Conservation (phyloP, 1,284 basidiomycete species). For the Ceratobasidium sp. region DNA sequence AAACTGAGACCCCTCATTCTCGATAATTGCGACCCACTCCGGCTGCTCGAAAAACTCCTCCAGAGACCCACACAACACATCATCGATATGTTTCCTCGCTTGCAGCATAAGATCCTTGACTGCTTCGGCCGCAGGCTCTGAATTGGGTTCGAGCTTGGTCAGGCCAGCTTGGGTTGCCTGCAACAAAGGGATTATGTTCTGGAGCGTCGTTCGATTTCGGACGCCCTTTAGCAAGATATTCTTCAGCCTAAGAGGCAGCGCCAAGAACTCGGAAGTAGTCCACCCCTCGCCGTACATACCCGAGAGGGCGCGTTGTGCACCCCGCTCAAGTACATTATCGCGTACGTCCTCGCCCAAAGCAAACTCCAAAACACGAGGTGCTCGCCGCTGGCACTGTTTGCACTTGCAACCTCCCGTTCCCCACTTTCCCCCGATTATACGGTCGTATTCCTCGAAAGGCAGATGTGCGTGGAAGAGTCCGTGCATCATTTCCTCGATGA, state of each 20-base stretch:
- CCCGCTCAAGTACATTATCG: slow-evolving; percentile 74
- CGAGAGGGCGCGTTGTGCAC: slow-evolving; percentile 77
- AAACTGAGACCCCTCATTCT: slow-evolving; percentile 73
- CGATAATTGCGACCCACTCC: slow-evolving; percentile 79
- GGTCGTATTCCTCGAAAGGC: slow-evolving; percentile 77
- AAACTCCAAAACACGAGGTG: slow-evolving; percentile 84
- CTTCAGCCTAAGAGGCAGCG: slow-evolving; percentile 71
- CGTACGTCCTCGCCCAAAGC: slow-evolving; percentile 77
- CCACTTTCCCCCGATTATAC: slow-evolving; percentile 75
- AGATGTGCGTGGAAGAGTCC: slow-evolving; percentile 86
- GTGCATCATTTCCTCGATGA: slow-evolving; percentile 88
- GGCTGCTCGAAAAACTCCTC: slow-evolving; percentile 70
- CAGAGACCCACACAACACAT: slow-evolving; percentile 67
- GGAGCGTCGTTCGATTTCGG: slow-evolving; percentile 68
- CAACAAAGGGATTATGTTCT: slow-evolving; percentile 73
- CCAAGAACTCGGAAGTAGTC: slow-evolving; percentile 81
- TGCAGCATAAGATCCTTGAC: slow-evolving; percentile 70
- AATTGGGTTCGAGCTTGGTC: slow-evolving; percentile 52
- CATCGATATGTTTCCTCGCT: slow-evolving; percentile 69
- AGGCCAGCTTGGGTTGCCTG: slow-evolving; percentile 73
- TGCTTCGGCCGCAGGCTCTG: slow-evolving; percentile 58
- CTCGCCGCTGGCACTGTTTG: slow-evolving; percentile 78
- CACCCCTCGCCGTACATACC: slow-evolving; percentile 86
- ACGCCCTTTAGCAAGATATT: slow-evolving; percentile 77
- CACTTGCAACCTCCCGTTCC: slow-evolving; percentile 82